Percentiles rank a stretch among this genome's conserved stretches.
Evolutionary conservation across 2,329 filamentous ascomycete genomes (phyloP).

Genomic region (Penicillium sp.): DNA sequence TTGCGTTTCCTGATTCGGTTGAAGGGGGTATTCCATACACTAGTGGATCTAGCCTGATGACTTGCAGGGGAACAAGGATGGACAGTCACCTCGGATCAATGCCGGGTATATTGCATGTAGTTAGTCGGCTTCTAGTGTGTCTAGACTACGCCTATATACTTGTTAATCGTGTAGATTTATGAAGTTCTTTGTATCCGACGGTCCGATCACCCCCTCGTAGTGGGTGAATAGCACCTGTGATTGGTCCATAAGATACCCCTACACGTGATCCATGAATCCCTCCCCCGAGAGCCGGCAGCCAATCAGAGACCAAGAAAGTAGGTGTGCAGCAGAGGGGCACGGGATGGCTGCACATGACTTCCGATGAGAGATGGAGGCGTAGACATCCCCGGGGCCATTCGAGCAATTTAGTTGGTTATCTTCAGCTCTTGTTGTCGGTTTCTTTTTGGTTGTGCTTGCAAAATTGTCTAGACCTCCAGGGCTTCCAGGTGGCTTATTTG

Average conservation of each 20-base stretch:
- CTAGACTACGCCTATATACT: not conserved
- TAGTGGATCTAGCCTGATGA: constrained; percentile 1
- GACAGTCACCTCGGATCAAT: not conserved
- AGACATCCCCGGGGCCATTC: constrained; percentile 14
- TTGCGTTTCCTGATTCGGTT: not conserved
- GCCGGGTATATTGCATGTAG: not conserved
- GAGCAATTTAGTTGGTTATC: constrained; percentile 14
- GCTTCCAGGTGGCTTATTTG: not conserved
- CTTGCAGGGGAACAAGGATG: constrained; percentile 1
- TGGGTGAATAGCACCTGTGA: not conserved
- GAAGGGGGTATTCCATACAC: not conserved
- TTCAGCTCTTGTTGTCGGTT: constrained; percentile 3
- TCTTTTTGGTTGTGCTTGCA: not conserved
- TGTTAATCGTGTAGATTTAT: not conserved
- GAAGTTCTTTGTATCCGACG: constrained; percentile 5
- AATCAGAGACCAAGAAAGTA: constrained; percentile 26
- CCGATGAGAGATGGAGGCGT: constrained; percentile 7
- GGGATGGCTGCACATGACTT: constrained; percentile 43
- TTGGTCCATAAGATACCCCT: constrained; percentile 12
- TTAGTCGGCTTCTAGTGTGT: not conserved
- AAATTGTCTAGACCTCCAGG: constrained; percentile 2
- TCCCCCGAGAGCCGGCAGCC: constrained; percentile 22
- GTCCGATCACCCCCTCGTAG: constrained; percentile 2
- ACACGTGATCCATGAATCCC: constrained; percentile 33
- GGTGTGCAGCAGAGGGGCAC: constrained; percentile 35